Conservation (phyloP, 208 protist genomes). For the Willaertia magna region DNA sequence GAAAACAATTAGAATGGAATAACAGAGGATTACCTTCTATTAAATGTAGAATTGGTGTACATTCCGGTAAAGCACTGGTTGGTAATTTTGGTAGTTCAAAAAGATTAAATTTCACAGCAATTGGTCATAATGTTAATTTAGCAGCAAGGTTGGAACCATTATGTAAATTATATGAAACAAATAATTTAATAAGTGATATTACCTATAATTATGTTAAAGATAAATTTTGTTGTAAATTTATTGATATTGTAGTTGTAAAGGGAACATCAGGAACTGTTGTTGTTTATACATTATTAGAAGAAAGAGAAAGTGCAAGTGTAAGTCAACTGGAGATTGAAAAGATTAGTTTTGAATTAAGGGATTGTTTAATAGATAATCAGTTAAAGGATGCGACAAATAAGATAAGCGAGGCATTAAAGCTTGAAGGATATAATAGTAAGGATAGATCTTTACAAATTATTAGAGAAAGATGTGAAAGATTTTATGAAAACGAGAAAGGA, state of each 20-base stretch:
- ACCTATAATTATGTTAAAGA: background rate
- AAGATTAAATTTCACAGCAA: background rate
- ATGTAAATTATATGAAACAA: background rate
- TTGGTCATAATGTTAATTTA: background rate
- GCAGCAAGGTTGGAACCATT: background rate
- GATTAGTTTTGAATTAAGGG: too few species aligned
- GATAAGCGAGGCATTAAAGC: too few species aligned
- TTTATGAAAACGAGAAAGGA: too few species aligned
- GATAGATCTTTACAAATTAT: background rate
- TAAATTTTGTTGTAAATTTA: background rate
- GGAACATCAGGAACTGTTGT: too few species aligned
- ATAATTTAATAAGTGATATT: background rate
- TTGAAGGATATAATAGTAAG: too few species aligned
- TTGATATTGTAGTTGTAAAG: background rate
- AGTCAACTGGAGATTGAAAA: too few species aligned
- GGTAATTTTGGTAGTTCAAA: background rate
- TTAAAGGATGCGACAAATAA: background rate
- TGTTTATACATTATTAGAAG: too few species aligned
- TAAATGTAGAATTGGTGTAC: slow-evolving; percentile 6
- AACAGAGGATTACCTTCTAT: background rate
- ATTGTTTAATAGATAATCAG: too few species aligned
- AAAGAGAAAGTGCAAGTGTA: too few species aligned
- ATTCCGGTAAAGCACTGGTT: background rate
- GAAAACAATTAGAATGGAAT: background rate
- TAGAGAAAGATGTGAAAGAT: background rate